Evolutionary conservation across 2,329 filamentous ascomycete genomes (phyloP), one percentile per base, ranked within the genome.

Genomic region (Meredithiella fracta): DNA sequence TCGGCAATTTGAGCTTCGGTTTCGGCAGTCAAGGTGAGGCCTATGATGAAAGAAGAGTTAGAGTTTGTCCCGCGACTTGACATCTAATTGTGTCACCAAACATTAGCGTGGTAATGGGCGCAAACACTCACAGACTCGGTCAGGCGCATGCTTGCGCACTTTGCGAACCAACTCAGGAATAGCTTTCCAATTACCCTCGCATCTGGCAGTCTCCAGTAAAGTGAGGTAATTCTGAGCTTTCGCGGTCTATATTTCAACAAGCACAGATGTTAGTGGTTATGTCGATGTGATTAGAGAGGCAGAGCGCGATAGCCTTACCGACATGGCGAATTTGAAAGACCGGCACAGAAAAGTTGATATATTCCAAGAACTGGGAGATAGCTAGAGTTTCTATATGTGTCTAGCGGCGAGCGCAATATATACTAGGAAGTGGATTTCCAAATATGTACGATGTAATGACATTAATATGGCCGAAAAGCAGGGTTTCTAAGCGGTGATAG

Each of bases 101-200:
- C 31, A 60, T 56, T 51, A 38, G 51, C 4, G 22, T 49, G 5
- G 9, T 25, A 14, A 49, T 26, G 22, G 56, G 49, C 49, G 56
- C 58, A 53, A 59, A 57, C 60, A 65, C 79, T 63, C 83, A 96
- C 91, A 95, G 69, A 79, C 79, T 68, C 86, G 80, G 59, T 86
- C 79, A 42, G 89, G 84, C 63, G 89, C 86, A 76, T 98, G 91
- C 69, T 98, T 97, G 65, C 85, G 85, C 64, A 97, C 78, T 70
- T 98, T 98, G 67, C 91, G 82, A 64, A 92, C 83, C 60, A 94
- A 77, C 71, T 97, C 91, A 25, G 87, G 86, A 29, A 97, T 78
- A 29, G 86, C 80, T 62, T 81, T 75, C 92, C 92, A 98, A 67
- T 82, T 83, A 54, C 85, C 89, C 64, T 91, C 82, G 69, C 88